Conservation (phyloP, 345 rosid genomes). For the Brassica carinata region DNA sequence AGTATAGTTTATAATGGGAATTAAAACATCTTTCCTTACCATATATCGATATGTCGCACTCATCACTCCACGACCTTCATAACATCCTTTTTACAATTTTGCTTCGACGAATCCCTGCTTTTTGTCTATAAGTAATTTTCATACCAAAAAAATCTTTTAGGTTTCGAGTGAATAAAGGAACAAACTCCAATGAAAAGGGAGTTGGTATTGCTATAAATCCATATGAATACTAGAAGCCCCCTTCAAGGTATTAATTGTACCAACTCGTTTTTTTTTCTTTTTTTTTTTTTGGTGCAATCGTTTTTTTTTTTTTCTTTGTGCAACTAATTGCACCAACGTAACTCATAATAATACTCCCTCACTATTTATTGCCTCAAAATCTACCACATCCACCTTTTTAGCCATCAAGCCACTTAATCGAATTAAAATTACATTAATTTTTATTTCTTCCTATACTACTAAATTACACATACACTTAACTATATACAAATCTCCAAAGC, state of each 20-base stretch:
- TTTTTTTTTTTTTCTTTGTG: too few species aligned
- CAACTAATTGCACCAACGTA: constrained; percentile 19
- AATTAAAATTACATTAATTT: neutral
- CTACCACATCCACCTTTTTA: neutral
- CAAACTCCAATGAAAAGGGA: constrained; percentile 16
- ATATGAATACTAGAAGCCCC: constrained; percentile 8
- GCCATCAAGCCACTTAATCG: constrained; percentile 11
- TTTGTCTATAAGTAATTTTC: neutral
- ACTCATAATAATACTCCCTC: neutral
- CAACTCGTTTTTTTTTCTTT: neutral
- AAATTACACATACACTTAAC: neutral
- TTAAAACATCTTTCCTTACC: constrained; percentile 28
- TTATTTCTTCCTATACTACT: neutral
- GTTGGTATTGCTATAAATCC: constrained; percentile 3
- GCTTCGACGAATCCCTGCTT: constrained; percentile 7
- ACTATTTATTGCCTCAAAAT: constrained; percentile 27
- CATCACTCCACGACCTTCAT: constrained; percentile 51
- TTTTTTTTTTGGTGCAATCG: too few species aligned
- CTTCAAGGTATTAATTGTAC: constrained; percentile 11
- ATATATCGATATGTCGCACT: constrained; percentile 50
- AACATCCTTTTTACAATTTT: constrained; percentile 15
- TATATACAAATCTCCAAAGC: neutral
- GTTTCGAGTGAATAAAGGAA: constrained; percentile 4
- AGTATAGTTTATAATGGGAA: constrained; percentile 1
- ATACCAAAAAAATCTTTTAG: neutral